Base-by-base conservation (phyloP, 192 early-diverging fungal species). In the Backusella parvicylindrica region DNA sequence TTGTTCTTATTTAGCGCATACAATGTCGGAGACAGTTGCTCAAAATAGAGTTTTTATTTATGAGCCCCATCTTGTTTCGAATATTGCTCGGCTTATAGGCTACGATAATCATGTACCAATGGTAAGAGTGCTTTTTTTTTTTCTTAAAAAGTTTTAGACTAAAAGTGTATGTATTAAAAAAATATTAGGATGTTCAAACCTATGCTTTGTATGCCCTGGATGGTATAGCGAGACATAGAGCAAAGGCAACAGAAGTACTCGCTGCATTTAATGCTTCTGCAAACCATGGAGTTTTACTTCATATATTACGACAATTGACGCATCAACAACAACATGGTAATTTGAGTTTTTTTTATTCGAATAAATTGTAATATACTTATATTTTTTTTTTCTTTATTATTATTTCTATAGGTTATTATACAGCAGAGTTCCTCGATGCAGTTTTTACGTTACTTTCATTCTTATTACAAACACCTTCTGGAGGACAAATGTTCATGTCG, bases 221-320 rank as follows among this genome's bases (percentile, higher is more conserved):
- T 75, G 92, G 88, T 40, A 84, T 99, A 60, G 88, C 93, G 16
- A 91, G 92, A 75, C 89, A 95, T 76, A 89, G 95, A 41, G 84
- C 79, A 63, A 90, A 91, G 71, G 82, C 94, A 6, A 85, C 83
- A 32, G 95, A 95, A 60, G 93, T 96, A 1, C 86, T 96, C 63
- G 88, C 92, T 11, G 94, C 95, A 4, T 82, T 97, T 64, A 97
- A 96, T 71, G 94, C 95, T 3, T 93, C 95, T 2, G 95, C 94
- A 7, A 97, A 96, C 74, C 96, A 98, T 74, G 98, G 98, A 21
- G 88, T 92, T 31, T 83, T 98, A 15, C 91, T 98, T 80, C 92
- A 89, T 74, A 85, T 92, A 5, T 75, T 98, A 40, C 90, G 94
- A 71, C 91, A 90, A 73, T 84, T 95, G 35, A 88, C 93, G 30